These are phyloP conservation scores for Pythium monospermum DNA, from an alignment of 352 stramenopile species.

Conservation along the genomic window DNA sequence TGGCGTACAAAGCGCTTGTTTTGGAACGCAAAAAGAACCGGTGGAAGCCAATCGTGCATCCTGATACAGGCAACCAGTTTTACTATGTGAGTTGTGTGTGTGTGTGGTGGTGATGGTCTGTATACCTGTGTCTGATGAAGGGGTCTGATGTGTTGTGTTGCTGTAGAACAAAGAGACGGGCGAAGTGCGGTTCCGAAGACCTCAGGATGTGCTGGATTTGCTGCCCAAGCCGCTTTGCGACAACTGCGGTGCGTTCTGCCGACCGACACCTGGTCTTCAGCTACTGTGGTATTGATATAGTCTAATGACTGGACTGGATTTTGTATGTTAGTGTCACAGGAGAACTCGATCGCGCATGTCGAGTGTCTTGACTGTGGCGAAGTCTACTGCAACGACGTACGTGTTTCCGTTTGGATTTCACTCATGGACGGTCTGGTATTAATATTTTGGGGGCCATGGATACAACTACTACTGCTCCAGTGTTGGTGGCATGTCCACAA, in stretches of 20 bases:
- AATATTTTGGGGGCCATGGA: too few relatives aligned
- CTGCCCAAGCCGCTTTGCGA: slow-evolving; percentile 81
- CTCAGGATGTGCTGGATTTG: slow-evolving; percentile 90
- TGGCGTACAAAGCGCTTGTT: slow-evolving; percentile 44
- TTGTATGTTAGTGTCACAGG: slow-evolving; percentile 6
- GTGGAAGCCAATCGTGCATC: slow-evolving; percentile 90
- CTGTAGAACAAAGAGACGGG: slow-evolving; percentile 89
- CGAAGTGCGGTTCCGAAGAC: slow-evolving; percentile 87
- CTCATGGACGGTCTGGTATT: background rate
- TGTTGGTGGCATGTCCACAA: slow-evolving; percentile 88
- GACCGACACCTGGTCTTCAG: too few relatives aligned
- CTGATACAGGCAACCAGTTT: slow-evolving; percentile 69
- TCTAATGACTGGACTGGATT: too few relatives aligned
- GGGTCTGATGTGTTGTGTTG: background rate
- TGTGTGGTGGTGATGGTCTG: background rate
- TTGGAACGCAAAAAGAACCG: slow-evolving; percentile 63
- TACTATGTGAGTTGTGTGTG: slow-evolving; percentile 76
- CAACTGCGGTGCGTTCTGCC: slow-evolving; percentile 85
- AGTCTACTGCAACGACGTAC: slow-evolving; percentile 81
- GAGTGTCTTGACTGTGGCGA: slow-evolving; percentile 90
- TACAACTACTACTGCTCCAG: slow-evolving; percentile 17
- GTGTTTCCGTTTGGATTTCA: background rate
- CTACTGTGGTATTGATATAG: too few relatives aligned
- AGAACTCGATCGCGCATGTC: slow-evolving; percentile 42
- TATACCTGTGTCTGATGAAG: too few relatives aligned